Evolutionary conservation across 768 basidiomycete genomes (phyloP).

Genomic region (Trametes gibbosa): DNA sequence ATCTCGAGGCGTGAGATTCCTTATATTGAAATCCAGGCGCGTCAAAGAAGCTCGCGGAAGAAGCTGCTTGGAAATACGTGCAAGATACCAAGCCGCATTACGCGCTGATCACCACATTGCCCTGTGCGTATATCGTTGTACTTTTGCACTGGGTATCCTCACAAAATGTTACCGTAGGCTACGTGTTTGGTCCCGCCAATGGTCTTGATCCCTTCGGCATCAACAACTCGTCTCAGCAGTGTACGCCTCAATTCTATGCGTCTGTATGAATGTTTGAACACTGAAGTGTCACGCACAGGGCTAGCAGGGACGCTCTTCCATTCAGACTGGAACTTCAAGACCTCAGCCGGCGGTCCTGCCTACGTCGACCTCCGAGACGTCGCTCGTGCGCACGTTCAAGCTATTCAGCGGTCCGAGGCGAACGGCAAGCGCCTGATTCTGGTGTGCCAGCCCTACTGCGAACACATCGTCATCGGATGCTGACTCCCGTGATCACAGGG

Average conservation of each 20-base stretch:
- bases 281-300: neutral
- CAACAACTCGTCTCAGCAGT: neutral
- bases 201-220: neutral
- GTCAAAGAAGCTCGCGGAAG: neutral
- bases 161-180: too few species aligned
- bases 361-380: neutral
- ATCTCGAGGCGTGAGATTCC: neutral
- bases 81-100: neutral
- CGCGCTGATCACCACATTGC: neutral
- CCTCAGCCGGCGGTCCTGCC: neutral
- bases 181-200: neutral
- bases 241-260: neutral
- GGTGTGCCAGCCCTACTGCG: neutral
- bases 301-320: neutral
- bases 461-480: neutral
- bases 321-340: neutral
- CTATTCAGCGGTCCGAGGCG: neutral
- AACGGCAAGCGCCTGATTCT: neutral
- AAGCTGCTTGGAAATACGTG: neutral
- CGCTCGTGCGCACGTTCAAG: neutral
- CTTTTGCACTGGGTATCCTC: neutral
- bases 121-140: neutral
- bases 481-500: neutral
- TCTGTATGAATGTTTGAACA: neutral
- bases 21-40: neutral